Percentiles rank a stretch among this genome's conserved stretches.
Conservation (phyloP, 495 filamentous ascomycete species). For the Daldinia vernicosa region DNA sequence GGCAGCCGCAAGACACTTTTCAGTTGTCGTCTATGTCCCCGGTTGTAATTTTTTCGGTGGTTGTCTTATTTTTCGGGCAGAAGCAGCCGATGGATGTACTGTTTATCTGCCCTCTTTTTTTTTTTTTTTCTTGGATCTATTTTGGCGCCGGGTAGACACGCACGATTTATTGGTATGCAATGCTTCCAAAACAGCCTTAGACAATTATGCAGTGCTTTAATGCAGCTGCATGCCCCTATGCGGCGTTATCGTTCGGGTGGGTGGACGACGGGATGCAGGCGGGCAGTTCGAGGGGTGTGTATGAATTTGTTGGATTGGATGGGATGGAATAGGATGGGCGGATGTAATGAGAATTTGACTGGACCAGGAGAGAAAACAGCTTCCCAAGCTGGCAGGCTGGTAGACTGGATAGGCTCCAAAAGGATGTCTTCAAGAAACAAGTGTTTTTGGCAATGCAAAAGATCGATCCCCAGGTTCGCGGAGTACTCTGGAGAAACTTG, state of each 20-base stretch:
- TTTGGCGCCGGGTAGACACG: constrained; percentile 41
- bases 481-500: not conserved
- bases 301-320: constrained; percentile 25
- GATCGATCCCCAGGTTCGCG: constrained; percentile 38
- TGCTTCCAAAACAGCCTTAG: constrained; percentile 43
- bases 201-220: constrained; percentile 47
- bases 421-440: constrained; percentile 32
- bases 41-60: constrained; percentile 18
- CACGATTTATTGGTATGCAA: constrained; percentile 45
- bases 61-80: constrained; percentile 36
- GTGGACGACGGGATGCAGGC: constrained; percentile 34
- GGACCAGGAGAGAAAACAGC: constrained; percentile 24
- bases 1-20: constrained; percentile 11
- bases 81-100: constrained; percentile 34
- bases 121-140: constrained; percentile 21
- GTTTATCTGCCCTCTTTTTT: constrained; percentile 25
- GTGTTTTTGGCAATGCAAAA: constrained; percentile 28
- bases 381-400: constrained; percentile 14
- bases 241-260: constrained; percentile 49
- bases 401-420: constrained; percentile 17
- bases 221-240: constrained; percentile 47
- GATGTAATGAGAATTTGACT: constrained; percentile 15
- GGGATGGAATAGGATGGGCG: constrained; percentile 24
- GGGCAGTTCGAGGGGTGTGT: constrained; percentile 36
- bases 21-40: constrained; percentile 17